Percentiles rank a stretch among this genome's conserved stretches.
phyloP scores from a whole-genome alignment of 148 eudicot species.

The Silene conica region DNA sequence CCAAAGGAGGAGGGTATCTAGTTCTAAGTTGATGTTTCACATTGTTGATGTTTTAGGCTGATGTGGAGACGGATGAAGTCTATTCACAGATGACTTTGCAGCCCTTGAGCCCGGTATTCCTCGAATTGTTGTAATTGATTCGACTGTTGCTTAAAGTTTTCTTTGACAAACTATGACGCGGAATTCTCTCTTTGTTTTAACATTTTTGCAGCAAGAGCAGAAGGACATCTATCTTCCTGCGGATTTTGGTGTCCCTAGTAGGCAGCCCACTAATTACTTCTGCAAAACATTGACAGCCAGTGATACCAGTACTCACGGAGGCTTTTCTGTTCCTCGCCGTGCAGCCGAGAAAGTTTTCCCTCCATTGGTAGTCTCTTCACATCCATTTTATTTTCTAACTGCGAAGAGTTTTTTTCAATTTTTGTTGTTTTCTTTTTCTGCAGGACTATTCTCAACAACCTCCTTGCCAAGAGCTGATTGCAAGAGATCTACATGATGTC shows the following conservation, averaged over 20 bases:
- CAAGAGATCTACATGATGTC: constrained; percentile 97
- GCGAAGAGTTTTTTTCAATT: not conserved
- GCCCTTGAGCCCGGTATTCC: constrained; percentile 73
- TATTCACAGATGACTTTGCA: constrained; percentile 96
- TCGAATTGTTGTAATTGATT: not conserved
- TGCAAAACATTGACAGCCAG: constrained; percentile 98
- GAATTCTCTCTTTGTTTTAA: constrained; percentile 8
- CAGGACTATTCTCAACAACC: constrained; percentile 96
- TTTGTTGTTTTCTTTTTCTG: constrained; percentile 13
- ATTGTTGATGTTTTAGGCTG: constrained; percentile 60
- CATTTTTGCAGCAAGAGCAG: constrained; percentile 74
- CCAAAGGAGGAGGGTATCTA: not conserved
- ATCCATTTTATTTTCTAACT: constrained; percentile 1
- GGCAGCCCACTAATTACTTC: constrained; percentile 95
- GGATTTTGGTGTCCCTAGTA: constrained; percentile 85
- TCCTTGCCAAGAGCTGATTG: constrained; percentile 88
- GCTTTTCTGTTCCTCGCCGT: constrained; percentile 98
- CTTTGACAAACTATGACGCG: constrained; percentile 5
- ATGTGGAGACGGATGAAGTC: constrained; percentile 91
- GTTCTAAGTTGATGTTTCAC: constrained; percentile 11
- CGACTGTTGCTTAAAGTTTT: not conserved
- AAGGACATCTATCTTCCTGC: constrained; percentile 88
- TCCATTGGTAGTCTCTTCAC: constrained; percentile 56
- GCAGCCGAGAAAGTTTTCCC: constrained; percentile 99
- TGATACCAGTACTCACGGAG: constrained; percentile 98